Conservation (phyloP, 2,329 filamentous ascomycete species). For the Cercospora janseana region DNA sequence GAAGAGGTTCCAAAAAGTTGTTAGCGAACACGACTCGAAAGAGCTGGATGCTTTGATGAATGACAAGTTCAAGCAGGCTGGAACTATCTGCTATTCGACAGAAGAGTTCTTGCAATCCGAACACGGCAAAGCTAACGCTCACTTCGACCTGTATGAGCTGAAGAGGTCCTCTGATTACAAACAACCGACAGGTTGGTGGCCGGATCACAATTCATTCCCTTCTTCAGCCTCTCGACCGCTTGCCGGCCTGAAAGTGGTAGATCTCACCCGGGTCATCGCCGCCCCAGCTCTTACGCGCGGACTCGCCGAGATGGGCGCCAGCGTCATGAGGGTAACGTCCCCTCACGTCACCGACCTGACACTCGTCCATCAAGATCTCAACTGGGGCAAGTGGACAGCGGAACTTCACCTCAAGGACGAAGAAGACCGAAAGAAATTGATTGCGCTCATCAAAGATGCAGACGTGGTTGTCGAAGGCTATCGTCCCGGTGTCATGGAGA, state of each 20-base stretch:
- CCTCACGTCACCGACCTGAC: constrained; percentile 61
- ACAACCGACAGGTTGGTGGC: constrained; percentile 32
- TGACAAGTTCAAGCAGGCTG: constrained; percentile 42
- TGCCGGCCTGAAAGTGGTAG: constrained; percentile 67
- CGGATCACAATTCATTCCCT: constrained; percentile 30
- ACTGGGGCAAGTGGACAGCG: constrained; percentile 52
- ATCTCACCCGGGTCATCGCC: constrained; percentile 73
- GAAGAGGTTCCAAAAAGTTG: constrained; percentile 44
- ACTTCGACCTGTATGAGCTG: constrained; percentile 27
- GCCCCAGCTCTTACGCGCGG: constrained; percentile 70
- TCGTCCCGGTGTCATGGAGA: constrained; percentile 49
- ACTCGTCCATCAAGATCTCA: constrained; percentile 47
- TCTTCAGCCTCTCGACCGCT: constrained; percentile 41
- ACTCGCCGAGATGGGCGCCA: constrained; percentile 72
- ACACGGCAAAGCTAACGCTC: constrained; percentile 34
- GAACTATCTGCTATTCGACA: constrained; percentile 44
- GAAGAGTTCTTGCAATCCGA: constrained; percentile 42
- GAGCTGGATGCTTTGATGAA: constrained; percentile 46
- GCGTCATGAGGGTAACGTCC: constrained; percentile 70
- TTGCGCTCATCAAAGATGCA: constrained; percentile 47
- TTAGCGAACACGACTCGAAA: constrained; percentile 41
- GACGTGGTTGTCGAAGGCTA: constrained; percentile 55
- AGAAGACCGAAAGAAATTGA: constrained; percentile 41
- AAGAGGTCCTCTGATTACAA: constrained; percentile 11
- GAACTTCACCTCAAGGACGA: constrained; percentile 46